These are phyloP conservation scores for Biscogniauxia mediterranea DNA, from an alignment of 2,329 filamentous ascomycete species.

Conservation along the genomic window DNA sequence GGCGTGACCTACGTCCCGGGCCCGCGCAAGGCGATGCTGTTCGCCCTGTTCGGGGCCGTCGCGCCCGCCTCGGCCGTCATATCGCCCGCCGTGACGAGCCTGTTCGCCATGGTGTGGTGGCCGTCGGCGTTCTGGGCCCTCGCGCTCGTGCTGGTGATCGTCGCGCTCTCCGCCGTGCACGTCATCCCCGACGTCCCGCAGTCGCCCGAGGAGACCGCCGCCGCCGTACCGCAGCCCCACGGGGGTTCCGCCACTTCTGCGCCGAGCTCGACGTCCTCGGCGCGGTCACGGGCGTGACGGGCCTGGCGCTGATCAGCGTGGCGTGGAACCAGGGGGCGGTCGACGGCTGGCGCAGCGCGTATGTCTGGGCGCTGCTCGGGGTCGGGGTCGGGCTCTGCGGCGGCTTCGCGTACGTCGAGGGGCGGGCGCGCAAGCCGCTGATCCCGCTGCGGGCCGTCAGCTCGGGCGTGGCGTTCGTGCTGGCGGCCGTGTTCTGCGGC, in stretches of 20 bases:
- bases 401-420: conserved; percentile 52
- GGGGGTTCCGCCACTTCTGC: conserved; percentile 20
- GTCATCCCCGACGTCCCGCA: conserved; percentile 22
- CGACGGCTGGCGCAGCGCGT: conserved; percentile 51
- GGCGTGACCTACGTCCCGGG: conserved; percentile 45
- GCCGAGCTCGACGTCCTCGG: conserved; percentile 30
- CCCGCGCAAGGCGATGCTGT: conserved; percentile 33
- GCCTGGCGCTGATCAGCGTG: conserved; percentile 55
- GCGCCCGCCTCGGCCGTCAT: conserved; percentile 32
- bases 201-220: conserved; percentile 10
- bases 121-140: conserved; percentile 32
- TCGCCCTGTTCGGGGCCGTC: conserved; percentile 34
- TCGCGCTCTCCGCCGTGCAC: conserved; percentile 24
- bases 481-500: conserved; percentile 47
- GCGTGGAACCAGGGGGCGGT: conserved; percentile 58
- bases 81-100: conserved; percentile 28
- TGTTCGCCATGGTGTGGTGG: conserved; percentile 30
- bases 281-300: conserved; percentile 44
- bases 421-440: conserved; percentile 46
- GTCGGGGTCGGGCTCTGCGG: conserved; percentile 48
- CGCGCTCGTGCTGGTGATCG: conserved; percentile 24
- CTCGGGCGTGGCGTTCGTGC: conserved; percentile 46
- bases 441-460: conserved; percentile 51
- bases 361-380: conserved; percentile 50
- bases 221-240: conserved; percentile 1